Base-by-base conservation (phyloP, 2,329 filamentous ascomycete genomes). In the Arthrobotrys iridis region DNA sequence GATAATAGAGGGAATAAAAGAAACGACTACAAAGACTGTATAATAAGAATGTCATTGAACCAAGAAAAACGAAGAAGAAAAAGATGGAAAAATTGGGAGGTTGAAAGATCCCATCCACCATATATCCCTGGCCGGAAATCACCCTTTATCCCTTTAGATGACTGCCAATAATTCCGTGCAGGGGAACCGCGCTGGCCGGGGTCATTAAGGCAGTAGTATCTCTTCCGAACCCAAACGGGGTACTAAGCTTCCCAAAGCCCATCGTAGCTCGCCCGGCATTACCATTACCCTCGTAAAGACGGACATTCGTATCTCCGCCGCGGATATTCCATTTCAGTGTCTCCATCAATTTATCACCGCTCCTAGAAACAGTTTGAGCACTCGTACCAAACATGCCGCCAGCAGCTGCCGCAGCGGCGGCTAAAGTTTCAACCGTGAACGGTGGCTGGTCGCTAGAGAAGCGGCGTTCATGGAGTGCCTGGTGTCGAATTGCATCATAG, bases 241-340 rank as follows among this genome's bases (percentile, higher is more conserved):
- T 33, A 33, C 4, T 33, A 5, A 4, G 4, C 28, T 22, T 55
- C 2, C 50, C 30, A 24, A 37, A 55, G 15, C 50, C 30, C 28
- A 55, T 55, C 3, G 15, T n/a, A 7, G 58, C 15, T 13, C 11
- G 30, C 1, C 58, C 58, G 37, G 52, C 41, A 24, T 59, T 60
- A 7, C 41, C 64, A 15, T 68, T 58, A 2, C 37, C 33, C 13
- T 15, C 30, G 13, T 33, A 48, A 3, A 70, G 30, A 3, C 35
- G 13, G n/a, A 63, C 46, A 15, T 71, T 48, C 18, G 43, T 63
- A 48, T 65, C 67, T 2, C 67, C 67, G 10, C 67, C 67, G 15
- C 60, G 18, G 20, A 73, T 65, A 18, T 73, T 73, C 67, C 67
- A 73, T 20, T 60, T 65, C 8, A 73, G n/a, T 2, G 48, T 59